These are phyloP conservation scores for Sclerotinia nivalis DNA, from an alignment of 2,329 filamentous ascomycete genomes.

Conservation along the genomic window DNA sequence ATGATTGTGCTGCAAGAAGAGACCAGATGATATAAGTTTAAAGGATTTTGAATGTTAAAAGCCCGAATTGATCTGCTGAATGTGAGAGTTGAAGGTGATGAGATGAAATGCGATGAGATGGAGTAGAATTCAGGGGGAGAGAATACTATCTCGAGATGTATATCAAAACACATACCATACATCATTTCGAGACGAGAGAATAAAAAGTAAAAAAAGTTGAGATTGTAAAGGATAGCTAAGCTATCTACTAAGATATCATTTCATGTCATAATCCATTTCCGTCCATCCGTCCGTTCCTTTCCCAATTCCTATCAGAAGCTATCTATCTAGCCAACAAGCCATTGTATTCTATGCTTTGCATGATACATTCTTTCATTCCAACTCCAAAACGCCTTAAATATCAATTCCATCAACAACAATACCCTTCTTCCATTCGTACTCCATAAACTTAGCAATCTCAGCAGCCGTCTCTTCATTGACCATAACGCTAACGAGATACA, in stretches of 20 bases:
- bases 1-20: too few species aligned
- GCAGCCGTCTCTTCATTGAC: conserved; percentile 75
- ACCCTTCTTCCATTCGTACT: conserved; percentile 85
- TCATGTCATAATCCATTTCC: conserved; percentile 13
- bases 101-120: background rate
- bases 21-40: too few species aligned
- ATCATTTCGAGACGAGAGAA: background rate
- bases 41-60: too few species aligned
- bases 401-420: conserved; percentile 82
- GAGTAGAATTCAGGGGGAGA: background rate
- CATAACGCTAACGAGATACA: conserved; percentile 83
- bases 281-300: conserved; percentile 8
- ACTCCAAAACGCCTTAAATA: conserved; percentile 55
- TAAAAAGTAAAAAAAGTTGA: conserved; percentile 16
- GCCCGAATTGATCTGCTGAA: too few species aligned
- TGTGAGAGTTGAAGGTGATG: background rate
- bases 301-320: conserved; percentile 16
- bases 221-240: conserved; percentile 41
- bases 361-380: conserved; percentile 21
- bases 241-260: conserved; percentile 12
- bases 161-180: background rate
- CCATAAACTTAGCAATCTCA: conserved; percentile 73
- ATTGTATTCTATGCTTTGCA: conserved; percentile 27
- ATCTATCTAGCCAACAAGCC: conserved; percentile 20
- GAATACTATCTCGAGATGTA: too few species aligned